Evolutionary conservation across 1,139 yeast genomes (phyloP).

Genomic region (Sugiyamaella novakii): DNA sequence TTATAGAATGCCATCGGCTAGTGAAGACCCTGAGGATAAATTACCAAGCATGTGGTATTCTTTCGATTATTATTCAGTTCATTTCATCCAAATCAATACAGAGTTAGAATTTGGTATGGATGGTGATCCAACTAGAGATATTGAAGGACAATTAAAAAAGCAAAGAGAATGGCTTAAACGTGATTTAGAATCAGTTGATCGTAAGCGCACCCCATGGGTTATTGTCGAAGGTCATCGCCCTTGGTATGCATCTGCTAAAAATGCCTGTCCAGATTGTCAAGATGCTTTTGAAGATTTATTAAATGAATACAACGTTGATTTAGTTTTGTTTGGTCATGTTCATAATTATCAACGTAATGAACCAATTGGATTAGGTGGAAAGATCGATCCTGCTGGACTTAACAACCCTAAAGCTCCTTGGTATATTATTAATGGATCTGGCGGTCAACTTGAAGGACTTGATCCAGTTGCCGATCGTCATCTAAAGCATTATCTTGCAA

Average conservation of each 20-base stretch:
- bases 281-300: slow-evolving; percentile 37
- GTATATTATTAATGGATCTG: slow-evolving; percentile 39
- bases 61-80: slow-evolving; percentile 39
- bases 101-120: slow-evolving; percentile 39
- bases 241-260: slow-evolving; percentile 36
- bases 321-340: slow-evolving; percentile 38
- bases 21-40: slow-evolving; percentile 30
- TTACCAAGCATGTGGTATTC: slow-evolving; percentile 39
- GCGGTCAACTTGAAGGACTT: slow-evolving; percentile 39
- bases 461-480: slow-evolving; percentile 27
- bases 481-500: slow-evolving; percentile 25
- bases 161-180: slow-evolving; percentile 45
- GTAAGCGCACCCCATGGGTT: slow-evolving; percentile 40
- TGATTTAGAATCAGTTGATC: slow-evolving; percentile 46
- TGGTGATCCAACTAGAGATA: slow-evolving; percentile 35
- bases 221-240: slow-evolving; percentile 46
- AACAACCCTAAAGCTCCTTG: slow-evolving; percentile 38
- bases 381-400: slow-evolving; percentile 36
- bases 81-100: slow-evolving; percentile 38
- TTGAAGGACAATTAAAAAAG: slow-evolving; percentile 31
- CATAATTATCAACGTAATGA: slow-evolving; percentile 37
- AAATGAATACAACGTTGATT: slow-evolving; percentile 35
- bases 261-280: slow-evolving; percentile 35
- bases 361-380: slow-evolving; percentile 32
- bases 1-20: slow-evolving; percentile 34